These are phyloP conservation scores for Tuber microsphaerosporum DNA, from an alignment of 495 filamentous ascomycete genomes.

Conservation along the genomic window DNA sequence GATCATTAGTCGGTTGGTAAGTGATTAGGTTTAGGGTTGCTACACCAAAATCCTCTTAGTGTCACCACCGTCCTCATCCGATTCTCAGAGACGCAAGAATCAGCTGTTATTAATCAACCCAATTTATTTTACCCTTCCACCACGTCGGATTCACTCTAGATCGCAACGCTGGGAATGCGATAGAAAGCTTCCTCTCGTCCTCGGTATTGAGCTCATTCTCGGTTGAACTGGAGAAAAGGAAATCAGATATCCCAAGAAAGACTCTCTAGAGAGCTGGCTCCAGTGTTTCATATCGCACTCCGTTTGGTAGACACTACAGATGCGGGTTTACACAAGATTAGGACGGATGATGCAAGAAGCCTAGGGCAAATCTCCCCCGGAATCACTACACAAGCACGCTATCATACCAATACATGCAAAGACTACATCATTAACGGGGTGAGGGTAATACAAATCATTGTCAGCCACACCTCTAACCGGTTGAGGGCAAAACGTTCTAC, in stretches of 20 bases:
- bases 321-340: not conserved
- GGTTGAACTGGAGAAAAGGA: not conserved
- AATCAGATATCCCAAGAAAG: not conserved
- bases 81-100: not conserved
- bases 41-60: not conserved
- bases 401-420: not conserved
- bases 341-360: not conserved
- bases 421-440: no score
- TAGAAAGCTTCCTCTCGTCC: conserved; percentile 5
- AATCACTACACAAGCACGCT: not conserved
- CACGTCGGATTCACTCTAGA: not conserved
- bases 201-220: not conserved
- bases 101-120: not conserved
- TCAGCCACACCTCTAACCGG: no score
- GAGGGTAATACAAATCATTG: no score
- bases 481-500: no score
- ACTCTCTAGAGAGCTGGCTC: not conserved
- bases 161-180: not conserved
- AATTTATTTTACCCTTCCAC: not conserved
- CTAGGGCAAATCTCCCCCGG: not conserved
- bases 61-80: not conserved
- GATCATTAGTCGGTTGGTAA: not conserved
- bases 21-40: not conserved
- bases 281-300: not conserved
- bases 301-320: not conserved